Percentiles rank a stretch among this genome's conserved stretches.
Conservation (phyloP, 345 rosid species). For the Geranium brycei region DNA sequence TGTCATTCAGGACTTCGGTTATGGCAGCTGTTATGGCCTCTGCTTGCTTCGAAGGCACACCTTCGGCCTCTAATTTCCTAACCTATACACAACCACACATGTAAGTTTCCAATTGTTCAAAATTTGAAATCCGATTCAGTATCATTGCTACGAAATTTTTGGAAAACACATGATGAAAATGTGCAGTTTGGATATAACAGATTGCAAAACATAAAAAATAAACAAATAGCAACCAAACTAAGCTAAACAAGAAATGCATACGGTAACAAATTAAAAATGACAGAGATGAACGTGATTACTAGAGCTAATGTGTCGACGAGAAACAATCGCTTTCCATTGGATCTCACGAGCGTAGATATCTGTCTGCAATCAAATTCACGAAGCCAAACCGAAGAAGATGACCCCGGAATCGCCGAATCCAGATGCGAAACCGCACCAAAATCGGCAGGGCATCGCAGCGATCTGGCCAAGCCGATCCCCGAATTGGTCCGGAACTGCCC, state of each 20-base stretch:
- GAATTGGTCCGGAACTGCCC: conserved; percentile 20
- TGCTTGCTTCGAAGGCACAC: conserved; percentile 79
- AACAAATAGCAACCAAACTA: background rate
- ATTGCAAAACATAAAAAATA: background rate
- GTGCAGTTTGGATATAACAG: background rate
- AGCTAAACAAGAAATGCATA: background rate
- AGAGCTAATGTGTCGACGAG: conserved; percentile 82
- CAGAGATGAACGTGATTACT: conserved; percentile 23
- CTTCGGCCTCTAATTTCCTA: conserved; percentile 68
- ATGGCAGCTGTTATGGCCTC: conserved; percentile 76
- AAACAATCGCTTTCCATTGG: conserved; percentile 57
- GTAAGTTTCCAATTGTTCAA: background rate
- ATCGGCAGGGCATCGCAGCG: conserved; percentile 14
- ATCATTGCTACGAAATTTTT: too few relatives aligned
- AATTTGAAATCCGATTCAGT: background rate
- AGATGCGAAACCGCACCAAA: conserved; percentile 13
- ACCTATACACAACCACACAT: conserved; percentile 33
- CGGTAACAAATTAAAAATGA: background rate
- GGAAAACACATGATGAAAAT: too few relatives aligned
- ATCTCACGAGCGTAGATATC: conserved; percentile 44
- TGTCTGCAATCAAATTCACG: conserved; percentile 19
- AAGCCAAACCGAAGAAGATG: conserved; percentile 6
- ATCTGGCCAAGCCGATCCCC: conserved; percentile 1
- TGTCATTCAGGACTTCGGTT: conserved; percentile 59
- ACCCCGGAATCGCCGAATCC: background rate